phyloP scores from a whole-genome alignment of 345 rosid genomes.

The Camelina neglecta region DNA sequence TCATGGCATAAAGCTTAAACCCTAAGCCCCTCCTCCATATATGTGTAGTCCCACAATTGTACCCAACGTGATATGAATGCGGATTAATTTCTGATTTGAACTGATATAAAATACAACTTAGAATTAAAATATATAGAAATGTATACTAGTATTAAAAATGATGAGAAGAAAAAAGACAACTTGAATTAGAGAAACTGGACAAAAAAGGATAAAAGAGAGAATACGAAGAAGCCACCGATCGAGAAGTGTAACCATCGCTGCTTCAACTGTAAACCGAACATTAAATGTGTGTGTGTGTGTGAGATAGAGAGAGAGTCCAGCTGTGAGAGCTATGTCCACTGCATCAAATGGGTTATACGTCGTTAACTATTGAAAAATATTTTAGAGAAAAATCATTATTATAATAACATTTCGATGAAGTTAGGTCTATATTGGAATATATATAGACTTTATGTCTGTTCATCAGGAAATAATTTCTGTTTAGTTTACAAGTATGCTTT shows the following conservation, averaged over 20 bases:
- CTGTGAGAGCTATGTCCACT: constrained; percentile 35
- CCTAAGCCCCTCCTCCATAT: neutral
- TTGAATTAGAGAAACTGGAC: constrained; percentile 16
- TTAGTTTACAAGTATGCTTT: neutral
- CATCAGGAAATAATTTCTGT: neutral
- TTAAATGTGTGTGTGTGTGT: constrained; percentile 34
- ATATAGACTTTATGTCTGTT: neutral
- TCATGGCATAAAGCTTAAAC: constrained; percentile 1
- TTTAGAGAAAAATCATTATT: too few relatives aligned
- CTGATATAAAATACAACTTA: neutral
- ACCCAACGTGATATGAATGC: constrained; percentile 32
- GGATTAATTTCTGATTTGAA: constrained; percentile 17
- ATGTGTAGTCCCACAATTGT: constrained; percentile 28
- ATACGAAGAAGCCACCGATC: constrained; percentile 22
- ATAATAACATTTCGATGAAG: neutral
- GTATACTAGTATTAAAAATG: neutral
- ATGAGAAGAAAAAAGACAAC: constrained; percentile 24
- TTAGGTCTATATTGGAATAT: neutral
- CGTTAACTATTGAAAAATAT: neutral
- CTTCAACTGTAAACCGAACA: constrained; percentile 45
- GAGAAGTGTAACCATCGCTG: constrained; percentile 44
- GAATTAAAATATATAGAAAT: neutral
- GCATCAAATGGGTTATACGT: constrained; percentile 29
- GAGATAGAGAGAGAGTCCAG: constrained; percentile 31
- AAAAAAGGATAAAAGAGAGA: constrained; percentile 14